Evolutionary conservation across 768 basidiomycete species (phyloP), one percentile per base, ranked within the genome.

Genomic region (Xanthoconium purpureum): DNA sequence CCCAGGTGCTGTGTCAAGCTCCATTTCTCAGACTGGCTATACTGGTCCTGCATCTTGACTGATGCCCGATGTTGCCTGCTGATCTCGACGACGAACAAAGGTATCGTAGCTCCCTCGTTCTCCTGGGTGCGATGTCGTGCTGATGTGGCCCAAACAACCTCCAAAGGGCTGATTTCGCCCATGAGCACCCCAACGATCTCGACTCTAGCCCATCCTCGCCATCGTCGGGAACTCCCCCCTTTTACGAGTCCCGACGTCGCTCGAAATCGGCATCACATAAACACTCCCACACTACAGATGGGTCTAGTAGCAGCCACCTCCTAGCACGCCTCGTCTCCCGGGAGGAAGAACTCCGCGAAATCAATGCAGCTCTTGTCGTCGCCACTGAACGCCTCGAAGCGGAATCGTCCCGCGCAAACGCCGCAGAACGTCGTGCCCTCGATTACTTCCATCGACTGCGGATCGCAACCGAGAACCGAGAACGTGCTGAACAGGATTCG

Each of bases 401-500:
- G 13, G 79, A 79, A 57, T 72, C 78, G 3, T 61, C 63, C 30
- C 78, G 78, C 52, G 78, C 77, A 24, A 72, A 71, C 30, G 69
- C 74, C 28, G 76, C 79, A n/a, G 78, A 80, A 57, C 70, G 70
- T 39, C 75, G 78, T 38, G 78, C 78, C n/a, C 67, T 78, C 43
- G 79, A 79, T 45, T 72, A 79, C 57, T 77, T 77, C 24, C 66
- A 71, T 50, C 72, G 75, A 28, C 67, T 80, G 53, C 74, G 73
- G 46, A 65, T 70, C 39, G 74, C 73, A 11, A 77, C 74, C 29
- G 76, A 77, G 13, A 73, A 70, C 35, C 73, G 77, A 39, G 58
- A 71, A 8, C 64, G 66, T 13, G 66, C 77, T 1, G 75, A 79
- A 57, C 73, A 73, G 20, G 77, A 80, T 4, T 59, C 69, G 0